phyloP scores from a whole-genome alignment of 257 asterid species.

The Salvia rosmarinus region DNA sequence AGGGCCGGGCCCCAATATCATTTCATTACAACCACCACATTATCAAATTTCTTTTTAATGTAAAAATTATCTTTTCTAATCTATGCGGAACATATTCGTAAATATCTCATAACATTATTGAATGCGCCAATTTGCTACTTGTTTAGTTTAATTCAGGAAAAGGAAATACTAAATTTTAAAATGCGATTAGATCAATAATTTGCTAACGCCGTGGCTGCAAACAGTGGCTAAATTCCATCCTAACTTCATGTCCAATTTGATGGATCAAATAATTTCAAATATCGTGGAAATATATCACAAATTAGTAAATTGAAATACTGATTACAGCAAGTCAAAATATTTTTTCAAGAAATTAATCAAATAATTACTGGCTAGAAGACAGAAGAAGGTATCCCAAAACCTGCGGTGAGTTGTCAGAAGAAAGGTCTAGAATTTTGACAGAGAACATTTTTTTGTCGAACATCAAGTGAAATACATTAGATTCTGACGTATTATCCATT shows the following conservation, averaged over 20 bases:
- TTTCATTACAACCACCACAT: no score
- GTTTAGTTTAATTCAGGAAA: no score
- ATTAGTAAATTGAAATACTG: neutral
- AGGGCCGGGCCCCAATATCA: no score
- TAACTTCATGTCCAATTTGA: neutral
- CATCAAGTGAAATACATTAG: neutral
- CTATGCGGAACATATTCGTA: no score
- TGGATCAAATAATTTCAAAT: neutral
- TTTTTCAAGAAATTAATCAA: neutral
- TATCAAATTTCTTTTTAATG: no score
- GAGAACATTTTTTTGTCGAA: neutral
- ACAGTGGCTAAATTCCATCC: no score
- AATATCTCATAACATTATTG: no score
- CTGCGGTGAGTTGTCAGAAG: conserved; percentile 38
- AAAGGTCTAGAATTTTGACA: conserved; percentile 19
- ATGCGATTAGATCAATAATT: neutral
- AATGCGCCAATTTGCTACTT: no score
- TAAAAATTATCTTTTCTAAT: no score
- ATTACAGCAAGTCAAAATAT: neutral
- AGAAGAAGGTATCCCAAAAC: neutral
- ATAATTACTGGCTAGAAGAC: neutral
- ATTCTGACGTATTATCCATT: neutral
- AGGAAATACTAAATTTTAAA: no score
- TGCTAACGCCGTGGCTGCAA: no score
- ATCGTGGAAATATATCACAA: neutral